Base-by-base conservation (phyloP, 345 rosid genomes). In the Aquilaria yunnanensis region DNA sequence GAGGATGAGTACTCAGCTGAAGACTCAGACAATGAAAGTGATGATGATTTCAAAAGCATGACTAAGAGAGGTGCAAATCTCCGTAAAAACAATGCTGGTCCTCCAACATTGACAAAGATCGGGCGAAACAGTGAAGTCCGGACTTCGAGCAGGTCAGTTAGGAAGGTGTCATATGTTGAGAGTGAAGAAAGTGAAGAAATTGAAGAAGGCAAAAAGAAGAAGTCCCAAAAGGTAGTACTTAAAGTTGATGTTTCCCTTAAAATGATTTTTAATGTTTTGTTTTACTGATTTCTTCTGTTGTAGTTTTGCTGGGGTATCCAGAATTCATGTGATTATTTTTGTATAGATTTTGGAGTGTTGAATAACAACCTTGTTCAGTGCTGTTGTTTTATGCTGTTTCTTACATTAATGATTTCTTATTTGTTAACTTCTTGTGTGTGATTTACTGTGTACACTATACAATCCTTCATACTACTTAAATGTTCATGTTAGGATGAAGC, bases 131-230 rank as follows among this genome's bases (percentile, higher is more conserved):
- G 66, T 59, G 98, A 95, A 78, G 87, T 89, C 60, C 96, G 99
- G 63, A 82, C 86, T 69, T 95, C 99, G 61, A 80, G 77, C 70
- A 79, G 99, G 84, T 84, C 97, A 31, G 83, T 84, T 70, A 88
- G 94, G 61, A 95, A 95, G 83, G 98, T 95, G 51, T 95, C 99
- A 37, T 95, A 95, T 84, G 98, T 83, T 57, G 99, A 95, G 81
- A 95, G 98, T 74, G 99, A 95, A 56, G 99, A 89, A 78, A 95
- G 98, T 71, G 99, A 95, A 81, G 97, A 89, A 54, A 63, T 72
- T 64, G 96, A 87, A 77, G 98, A 91, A 74, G 83, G 81, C 66
- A 91, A 72, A 78, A 88, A 75, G 83, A 88, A 80, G 55, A 91
- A 86, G 72, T 60, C 65, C 14, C 98, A 70, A 61, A 89, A 89